Base-by-base conservation (phyloP, 352 stramenopile genomes). In the Globisporangium carolinianum region DNA sequence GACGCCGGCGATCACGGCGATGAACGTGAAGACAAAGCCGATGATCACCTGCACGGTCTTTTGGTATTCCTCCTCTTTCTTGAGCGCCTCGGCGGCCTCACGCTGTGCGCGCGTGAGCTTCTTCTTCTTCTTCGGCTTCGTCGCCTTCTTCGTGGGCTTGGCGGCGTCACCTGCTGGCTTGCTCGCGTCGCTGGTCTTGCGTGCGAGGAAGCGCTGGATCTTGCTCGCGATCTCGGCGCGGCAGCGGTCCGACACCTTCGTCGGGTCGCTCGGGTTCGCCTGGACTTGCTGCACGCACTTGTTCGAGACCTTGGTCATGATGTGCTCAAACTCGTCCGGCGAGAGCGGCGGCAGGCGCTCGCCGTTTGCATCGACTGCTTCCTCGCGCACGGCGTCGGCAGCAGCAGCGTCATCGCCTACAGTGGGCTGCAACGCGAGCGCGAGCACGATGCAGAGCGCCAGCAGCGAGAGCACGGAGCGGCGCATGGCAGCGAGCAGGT, bases 241-340 rank as follows among this genome's bases (percentile, higher is more conserved):
- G 66, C 83, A 94, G 36, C 75, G 75, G 32, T 87, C 75, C 42
- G 83, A 89, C 53, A 94, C 67, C 55, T 87, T 61, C 37, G 68
- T 59, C 10, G 74, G 72, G 53, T 91, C 79, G 14, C 58, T 68
- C 36, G 80, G 74, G 67, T 91, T 91, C 39, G 72, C 78, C 54
- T 87, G 68, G 54, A 91, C 71, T 60, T 94, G 70, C 65, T 82
- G 75, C 42, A 78, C 70, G 65, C 83, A 94, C 54, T 83, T 79
- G 64, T 71, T 73, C 55, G 81, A 87, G 36, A 91, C 63, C 68
- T 90, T 91, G 51, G 75, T 69, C 55, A 91, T 80, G 49, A 94
- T 76, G 55, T 70, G 76, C 49, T 75, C 78, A 39, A 91, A 86
- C 36, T 64, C 73, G 38, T 91, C 78, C 5, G 70, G 65, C 4